Percentiles rank a stretch among this genome's conserved stretches.
Conservation (phyloP, 208 protist genomes). For the Leishmania arabica region DNA sequence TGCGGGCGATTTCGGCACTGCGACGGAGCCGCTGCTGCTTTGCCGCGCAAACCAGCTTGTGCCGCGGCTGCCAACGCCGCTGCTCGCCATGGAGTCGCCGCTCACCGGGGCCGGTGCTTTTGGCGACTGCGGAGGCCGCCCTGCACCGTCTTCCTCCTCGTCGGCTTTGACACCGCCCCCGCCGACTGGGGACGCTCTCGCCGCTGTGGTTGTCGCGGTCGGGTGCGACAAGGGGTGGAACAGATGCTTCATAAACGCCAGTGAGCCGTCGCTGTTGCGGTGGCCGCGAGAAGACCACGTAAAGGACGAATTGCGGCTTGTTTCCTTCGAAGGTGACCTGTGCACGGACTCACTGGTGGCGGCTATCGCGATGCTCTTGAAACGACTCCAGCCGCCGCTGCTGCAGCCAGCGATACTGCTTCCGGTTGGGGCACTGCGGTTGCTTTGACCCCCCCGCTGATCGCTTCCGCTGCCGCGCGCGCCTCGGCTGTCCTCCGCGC, state of each 20-base stretch:
- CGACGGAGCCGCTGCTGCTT: neutral
- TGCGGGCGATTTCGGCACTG: neutral
- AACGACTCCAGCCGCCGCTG: conserved; percentile 13
- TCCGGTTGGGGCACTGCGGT: conserved; percentile 5
- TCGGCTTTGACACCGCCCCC: neutral
- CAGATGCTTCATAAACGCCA: conserved; percentile 22
- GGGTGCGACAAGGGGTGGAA: conserved; percentile 17
- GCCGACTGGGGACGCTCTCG: neutral
- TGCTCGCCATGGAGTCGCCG: neutral
- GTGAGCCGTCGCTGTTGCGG: conserved; percentile 16
- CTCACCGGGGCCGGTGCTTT: neutral
- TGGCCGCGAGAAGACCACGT: neutral
- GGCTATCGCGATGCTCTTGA: conserved; percentile 13
- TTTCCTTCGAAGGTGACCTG: conserved; percentile 2
- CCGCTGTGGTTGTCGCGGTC: neutral
- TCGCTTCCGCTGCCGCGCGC: neutral
- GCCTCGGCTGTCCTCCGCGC: conserved; percentile 8
- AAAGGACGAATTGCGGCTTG: conserved; percentile 20
- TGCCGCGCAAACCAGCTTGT: neutral
- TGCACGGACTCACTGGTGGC: neutral
- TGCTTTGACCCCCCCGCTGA: neutral
- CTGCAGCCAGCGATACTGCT: neutral
- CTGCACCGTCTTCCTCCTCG: neutral
- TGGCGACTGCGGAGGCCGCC: neutral
- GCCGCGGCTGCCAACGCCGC: neutral